Base-by-base conservation (phyloP, 129 eudicot species). In the Artemisia annua region DNA sequence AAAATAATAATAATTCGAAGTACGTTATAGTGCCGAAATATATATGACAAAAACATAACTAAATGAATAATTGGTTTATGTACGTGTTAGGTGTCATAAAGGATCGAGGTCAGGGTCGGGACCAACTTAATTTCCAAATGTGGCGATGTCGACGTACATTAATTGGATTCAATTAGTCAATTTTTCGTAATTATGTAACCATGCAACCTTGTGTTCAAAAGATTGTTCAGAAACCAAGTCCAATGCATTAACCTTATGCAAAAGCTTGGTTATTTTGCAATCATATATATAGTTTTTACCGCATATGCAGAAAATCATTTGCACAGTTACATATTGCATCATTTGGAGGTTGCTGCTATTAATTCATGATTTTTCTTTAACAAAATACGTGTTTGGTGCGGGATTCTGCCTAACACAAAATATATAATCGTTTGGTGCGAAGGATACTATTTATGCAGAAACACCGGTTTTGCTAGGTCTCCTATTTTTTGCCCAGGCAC, bases 51-150 rank as follows among this genome's bases (percentile, higher is more conserved):
- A 63, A 74, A 64, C 30, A 32, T 35, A 39, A 53, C 48, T 39
- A 54, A 54, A 20, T 65, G 51, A 66, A 75, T 53, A 61, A 48
- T 35, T 65, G 69, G 64, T 39, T 39, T 64, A 18, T 51, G 72
- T 64, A 65, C 65, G 53, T 52, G 54, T 28, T 54, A 43, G 79
- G 72, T 75, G 54, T 39, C 65, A 66, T 66, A 22, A 63, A 52
- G 22, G 71, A 11, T 51, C 71, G 30, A 50, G 64, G 44, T 74
- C 39, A 8, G 43, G 18, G 74, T 30, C 43, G 63, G 70, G 63
- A 22, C 26, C 70, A 63, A 74, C 24, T 18, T 1, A 7, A 54
- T 28, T 49, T n/a, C 17, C 71, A 48, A 17, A n/a, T 30, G 78
- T 62, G 67, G 70, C 62, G 35, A 59, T 61, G 70, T 49, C 48